phyloP scores from a whole-genome alignment of 2,329 filamentous ascomycete species.

The Scedosporium boydii region DNA sequence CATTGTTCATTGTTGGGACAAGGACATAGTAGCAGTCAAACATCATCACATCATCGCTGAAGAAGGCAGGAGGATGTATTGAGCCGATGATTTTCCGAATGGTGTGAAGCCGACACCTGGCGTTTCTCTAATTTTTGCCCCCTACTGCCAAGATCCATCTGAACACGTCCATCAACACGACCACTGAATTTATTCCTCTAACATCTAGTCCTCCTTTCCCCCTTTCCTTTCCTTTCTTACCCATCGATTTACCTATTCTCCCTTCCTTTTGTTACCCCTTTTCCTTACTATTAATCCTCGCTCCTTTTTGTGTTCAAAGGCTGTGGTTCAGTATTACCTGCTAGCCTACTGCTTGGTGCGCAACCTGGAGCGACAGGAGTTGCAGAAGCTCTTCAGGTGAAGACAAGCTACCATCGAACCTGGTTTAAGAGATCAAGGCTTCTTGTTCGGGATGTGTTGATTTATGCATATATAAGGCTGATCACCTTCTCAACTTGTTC shows the following conservation, averaged over 20 bases:
- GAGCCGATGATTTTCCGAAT: neutral
- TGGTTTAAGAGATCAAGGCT: neutral
- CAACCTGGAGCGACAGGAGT: neutral
- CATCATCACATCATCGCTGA: too few relatives aligned
- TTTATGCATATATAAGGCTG: neutral
- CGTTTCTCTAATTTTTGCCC: constrained; percentile 1
- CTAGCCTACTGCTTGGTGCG: neutral
- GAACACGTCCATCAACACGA: constrained; percentile 5
- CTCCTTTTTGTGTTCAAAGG: neutral
- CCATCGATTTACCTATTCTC: neutral
- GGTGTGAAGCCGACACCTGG: constrained; percentile 2
- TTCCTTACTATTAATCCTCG: constrained; percentile 1
- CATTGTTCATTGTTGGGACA: too few relatives aligned
- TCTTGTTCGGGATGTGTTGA: neutral
- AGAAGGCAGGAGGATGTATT: neutral
- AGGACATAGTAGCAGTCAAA: too few relatives aligned
- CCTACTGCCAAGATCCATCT: constrained; percentile 5
- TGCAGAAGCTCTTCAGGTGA: neutral
- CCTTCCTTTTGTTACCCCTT: constrained; percentile 1
- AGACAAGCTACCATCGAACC: neutral
- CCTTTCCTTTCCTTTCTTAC: neutral
- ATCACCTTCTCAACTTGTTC: neutral
- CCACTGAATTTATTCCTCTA: neutral
- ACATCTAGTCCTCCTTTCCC: neutral
- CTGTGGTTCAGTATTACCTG: constrained; percentile 3